A percentile compares a stretch with the other conserved stretches of the same genome.
phyloP scores from a whole-genome alignment of 2,329 filamentous ascomycete genomes.

The Tricladium varicosporioides region DNA sequence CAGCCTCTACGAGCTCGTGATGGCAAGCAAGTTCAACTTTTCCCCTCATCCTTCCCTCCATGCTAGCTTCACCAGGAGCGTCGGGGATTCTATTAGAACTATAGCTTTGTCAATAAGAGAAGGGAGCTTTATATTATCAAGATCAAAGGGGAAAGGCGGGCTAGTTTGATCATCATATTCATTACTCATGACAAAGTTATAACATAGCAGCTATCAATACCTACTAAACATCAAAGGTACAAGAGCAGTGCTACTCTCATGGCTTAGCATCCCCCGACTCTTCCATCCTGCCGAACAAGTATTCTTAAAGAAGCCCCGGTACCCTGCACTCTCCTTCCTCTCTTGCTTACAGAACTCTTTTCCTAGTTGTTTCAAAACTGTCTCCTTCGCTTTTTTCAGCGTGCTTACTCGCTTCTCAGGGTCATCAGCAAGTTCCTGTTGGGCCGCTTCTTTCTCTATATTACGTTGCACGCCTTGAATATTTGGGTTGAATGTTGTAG shows the following conservation, averaged over 20 bases:
- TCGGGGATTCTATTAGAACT: too few relatives aligned
- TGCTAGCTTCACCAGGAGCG: too few relatives aligned
- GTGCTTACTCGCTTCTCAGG: slow-evolving; percentile 52
- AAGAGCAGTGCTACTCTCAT: slow-evolving; percentile 52
- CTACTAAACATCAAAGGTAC: slow-evolving; percentile 62
- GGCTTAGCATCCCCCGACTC: slow-evolving; percentile 21
- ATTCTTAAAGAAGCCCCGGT: slow-evolving; percentile 27
- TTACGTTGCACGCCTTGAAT: slow-evolving; percentile 59
- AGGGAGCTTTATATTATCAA: too few relatives aligned
- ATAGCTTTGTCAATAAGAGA: too few relatives aligned
- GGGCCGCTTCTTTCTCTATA: slow-evolving; percentile 53
- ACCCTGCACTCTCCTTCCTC: slow-evolving; percentile 16
- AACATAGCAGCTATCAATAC: slow-evolving; percentile 17
- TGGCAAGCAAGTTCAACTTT: too few relatives aligned
- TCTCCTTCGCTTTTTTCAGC: slow-evolving; percentile 57
- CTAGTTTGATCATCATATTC: slow-evolving; percentile 18
- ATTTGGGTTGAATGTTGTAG: slow-evolving; percentile 51
- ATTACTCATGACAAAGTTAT: slow-evolving; percentile 21
- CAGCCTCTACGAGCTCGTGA: too few relatives aligned
- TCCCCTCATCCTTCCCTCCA: too few relatives aligned
- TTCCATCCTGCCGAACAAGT: slow-evolving; percentile 25
- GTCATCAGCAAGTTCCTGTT: slow-evolving; percentile 56
- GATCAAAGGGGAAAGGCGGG: background rate
- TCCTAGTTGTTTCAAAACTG: slow-evolving; percentile 57
- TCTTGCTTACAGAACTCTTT: slow-evolving; percentile 45